Evolutionary conservation across 305 asterid species (phyloP), one percentile per base, ranked within the genome.

Genomic region (Fraxinus xanthoxyloides): DNA sequence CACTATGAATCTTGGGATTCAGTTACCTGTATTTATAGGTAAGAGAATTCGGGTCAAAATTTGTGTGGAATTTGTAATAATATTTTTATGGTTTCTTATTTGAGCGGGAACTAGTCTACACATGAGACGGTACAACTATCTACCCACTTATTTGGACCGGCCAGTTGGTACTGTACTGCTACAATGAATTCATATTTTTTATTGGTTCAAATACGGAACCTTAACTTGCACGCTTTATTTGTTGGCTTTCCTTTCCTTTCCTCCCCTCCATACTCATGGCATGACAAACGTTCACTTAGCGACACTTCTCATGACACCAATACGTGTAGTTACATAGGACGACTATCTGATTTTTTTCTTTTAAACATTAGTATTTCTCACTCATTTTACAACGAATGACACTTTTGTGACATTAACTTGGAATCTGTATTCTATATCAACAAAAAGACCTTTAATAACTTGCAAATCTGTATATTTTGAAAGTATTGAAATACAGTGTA

Each of bases 1-100:
- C 32, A 40, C 34, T 82, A 77, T 82, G 84, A 84, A 84, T 82
- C 82, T 80, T 77, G 83, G 21, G 43, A 76, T 40, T 38, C 19
- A 24, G 77, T 19, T 23, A 13, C 36, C 77, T 28, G 5, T 51
- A 86, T 86, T 87, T 91, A 89, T 91, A 89, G 92, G 84, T 83
- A 69, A 30, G 34, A 82, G 69, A 74, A 63, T 84, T 38, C 61
- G 40, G 80, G 7, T 76, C 72, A 61, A 61, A 21, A 59, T 19
- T 59, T 21, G 4, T 59, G 30, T 59, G 69, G 67, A 56, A 56
- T 67, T 67, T 67, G 77, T 9, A 72, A 32, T 36, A 77, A 40
- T 34, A 75, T 24, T 10, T 48, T 5, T 28, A 75, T 1, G 5
- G 69, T 43, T 40, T 15, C 34, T 38, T 74, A 54, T 79, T 80